Conservation (phyloP, 2,329 filamentous ascomycete genomes). For the Hymenoscyphus occultus region DNA sequence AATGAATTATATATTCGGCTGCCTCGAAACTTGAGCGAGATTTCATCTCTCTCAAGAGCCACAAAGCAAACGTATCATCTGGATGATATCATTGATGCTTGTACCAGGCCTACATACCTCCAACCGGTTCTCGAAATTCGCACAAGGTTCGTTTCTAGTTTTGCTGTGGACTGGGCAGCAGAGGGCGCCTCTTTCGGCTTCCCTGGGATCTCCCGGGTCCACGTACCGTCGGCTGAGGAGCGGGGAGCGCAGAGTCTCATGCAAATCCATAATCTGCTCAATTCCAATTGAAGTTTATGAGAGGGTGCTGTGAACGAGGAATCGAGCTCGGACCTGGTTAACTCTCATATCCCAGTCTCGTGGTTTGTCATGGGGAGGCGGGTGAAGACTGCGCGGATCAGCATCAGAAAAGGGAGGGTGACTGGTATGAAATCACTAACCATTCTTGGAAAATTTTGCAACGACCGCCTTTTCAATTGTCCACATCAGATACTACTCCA, state of each 20-base stretch:
- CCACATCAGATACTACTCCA: slow-evolving; percentile 5
- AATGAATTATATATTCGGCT: slow-evolving; percentile 28
- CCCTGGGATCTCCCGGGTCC: slow-evolving; percentile 16
- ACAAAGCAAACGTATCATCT: slow-evolving; percentile 24
- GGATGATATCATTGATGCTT: slow-evolving; percentile 37
- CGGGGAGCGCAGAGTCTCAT: slow-evolving; percentile 32
- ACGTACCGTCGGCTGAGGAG: slow-evolving; percentile 26
- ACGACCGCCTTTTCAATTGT: slow-evolving; percentile 2
- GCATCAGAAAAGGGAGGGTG: background rate
- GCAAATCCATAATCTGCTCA: slow-evolving; percentile 36
- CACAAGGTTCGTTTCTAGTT: slow-evolving; percentile 29
- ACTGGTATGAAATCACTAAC: background rate
- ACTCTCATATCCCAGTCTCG: background rate
- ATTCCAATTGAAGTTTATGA: slow-evolving; percentile 23
- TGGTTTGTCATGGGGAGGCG: background rate
- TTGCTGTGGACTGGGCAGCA: slow-evolving; percentile 32
- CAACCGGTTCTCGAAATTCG: slow-evolving; percentile 34
- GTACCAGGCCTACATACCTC: slow-evolving; percentile 32
- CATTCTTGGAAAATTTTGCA: slow-evolving; percentile 7
- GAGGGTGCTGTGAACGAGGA: background rate
- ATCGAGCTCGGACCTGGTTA: background rate
- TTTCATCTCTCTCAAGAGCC: slow-evolving; percentile 17
- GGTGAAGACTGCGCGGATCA: background rate
- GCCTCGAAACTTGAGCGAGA: slow-evolving; percentile 23
- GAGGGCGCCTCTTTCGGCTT: slow-evolving; percentile 26